A percentile compares a stretch with the other conserved stretches of the same genome.
phyloP scores from a whole-genome alignment of 2,329 filamentous ascomycete species.

The Didymella segeticola region DNA sequence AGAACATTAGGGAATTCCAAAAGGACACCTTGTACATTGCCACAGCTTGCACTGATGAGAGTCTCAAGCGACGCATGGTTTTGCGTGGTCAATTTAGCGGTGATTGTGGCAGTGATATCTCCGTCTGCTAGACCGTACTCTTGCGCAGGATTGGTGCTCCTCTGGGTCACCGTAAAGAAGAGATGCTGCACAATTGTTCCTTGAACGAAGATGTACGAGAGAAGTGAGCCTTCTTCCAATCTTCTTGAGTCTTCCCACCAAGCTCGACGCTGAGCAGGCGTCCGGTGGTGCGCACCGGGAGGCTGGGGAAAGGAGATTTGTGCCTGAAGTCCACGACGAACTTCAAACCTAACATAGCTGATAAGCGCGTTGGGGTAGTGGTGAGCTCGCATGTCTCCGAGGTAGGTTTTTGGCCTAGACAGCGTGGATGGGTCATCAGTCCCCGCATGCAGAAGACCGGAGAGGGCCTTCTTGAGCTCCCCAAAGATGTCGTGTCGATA shows the following conservation, averaged over 20 bases:
- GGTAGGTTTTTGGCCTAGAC: conserved; percentile 14
- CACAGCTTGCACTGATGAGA: conserved; percentile 20
- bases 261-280: conserved; percentile 12
- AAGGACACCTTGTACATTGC: conserved; percentile 23
- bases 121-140: conserved; percentile 18
- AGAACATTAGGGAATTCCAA: conserved; percentile 40
- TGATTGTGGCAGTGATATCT: conserved; percentile 19
- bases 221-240: conserved; percentile 32
- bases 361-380: conserved; percentile 29
- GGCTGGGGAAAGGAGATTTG: conserved; percentile 35
- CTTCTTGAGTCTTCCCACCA: conserved; percentile 43
- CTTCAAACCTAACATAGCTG: conserved; percentile 24
- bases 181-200: conserved; percentile 26
- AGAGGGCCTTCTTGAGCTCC: conserved; percentile 28
- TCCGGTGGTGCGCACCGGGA: conserved; percentile 16
- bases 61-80: conserved; percentile 20
- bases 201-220: conserved; percentile 34
- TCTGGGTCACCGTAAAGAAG: conserved; percentile 34
- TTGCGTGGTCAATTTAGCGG: conserved; percentile 22
- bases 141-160: conserved; percentile 13
- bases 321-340: conserved; percentile 26
- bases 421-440: conserved; percentile 6
- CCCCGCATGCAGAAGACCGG: conserved; percentile 18
- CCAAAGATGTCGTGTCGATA: conserved; percentile 44
- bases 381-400: conserved; percentile 31